Percentiles rank a stretch among this genome's conserved stretches.
These are phyloP conservation scores for Nadsonia fulvescens DNA, from an alignment of 805 yeast genomes.

Conservation along the genomic window DNA sequence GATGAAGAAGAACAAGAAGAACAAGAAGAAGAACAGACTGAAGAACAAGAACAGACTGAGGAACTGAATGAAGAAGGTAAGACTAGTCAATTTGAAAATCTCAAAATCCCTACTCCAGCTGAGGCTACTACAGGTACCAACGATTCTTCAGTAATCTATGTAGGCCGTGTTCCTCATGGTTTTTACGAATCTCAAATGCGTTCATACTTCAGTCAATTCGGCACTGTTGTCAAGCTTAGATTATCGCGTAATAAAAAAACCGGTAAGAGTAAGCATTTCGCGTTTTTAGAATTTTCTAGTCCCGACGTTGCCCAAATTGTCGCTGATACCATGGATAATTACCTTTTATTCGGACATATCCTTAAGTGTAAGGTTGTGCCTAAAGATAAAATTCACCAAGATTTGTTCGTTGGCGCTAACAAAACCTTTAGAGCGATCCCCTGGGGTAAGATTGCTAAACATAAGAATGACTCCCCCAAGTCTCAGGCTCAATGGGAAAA, in stretches of 20 bases:
- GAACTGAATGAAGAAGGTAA: slow-evolving; percentile 5
- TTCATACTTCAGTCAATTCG: slow-evolving; percentile 80
- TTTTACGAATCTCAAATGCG: slow-evolving; percentile 60
- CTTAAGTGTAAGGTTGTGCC: slow-evolving; percentile 49
- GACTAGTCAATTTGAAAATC: slow-evolving; percentile 10
- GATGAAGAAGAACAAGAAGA: slow-evolving; percentile 14
- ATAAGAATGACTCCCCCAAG: slow-evolving; percentile 39
- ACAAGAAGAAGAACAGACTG: slow-evolving; percentile 7
- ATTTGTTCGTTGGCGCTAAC: slow-evolving; percentile 41
- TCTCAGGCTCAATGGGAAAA: slow-evolving; percentile 37
- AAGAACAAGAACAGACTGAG: slow-evolving; percentile 7
- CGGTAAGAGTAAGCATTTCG: slow-evolving; percentile 83
- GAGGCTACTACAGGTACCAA: slow-evolving; percentile 6
- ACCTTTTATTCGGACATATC: slow-evolving; percentile 72
- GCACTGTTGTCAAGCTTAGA: slow-evolving; percentile 59
- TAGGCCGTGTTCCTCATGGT: slow-evolving; percentile 86
- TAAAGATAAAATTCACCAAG: slow-evolving; percentile 21
- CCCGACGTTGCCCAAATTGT: slow-evolving; percentile 71
- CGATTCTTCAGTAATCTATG: slow-evolving; percentile 64
- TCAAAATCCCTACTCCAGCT: slow-evolving; percentile 10
- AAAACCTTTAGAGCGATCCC: slow-evolving; percentile 39
- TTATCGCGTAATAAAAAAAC: slow-evolving; percentile 79
- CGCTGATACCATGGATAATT: slow-evolving; percentile 91
- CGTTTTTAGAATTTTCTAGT: slow-evolving; percentile 67
- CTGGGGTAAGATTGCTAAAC: slow-evolving; percentile 35